These are phyloP conservation scores for Fonsecaea monophora DNA, from an alignment of 2,329 filamentous ascomycete genomes.

Conservation along the genomic window DNA sequence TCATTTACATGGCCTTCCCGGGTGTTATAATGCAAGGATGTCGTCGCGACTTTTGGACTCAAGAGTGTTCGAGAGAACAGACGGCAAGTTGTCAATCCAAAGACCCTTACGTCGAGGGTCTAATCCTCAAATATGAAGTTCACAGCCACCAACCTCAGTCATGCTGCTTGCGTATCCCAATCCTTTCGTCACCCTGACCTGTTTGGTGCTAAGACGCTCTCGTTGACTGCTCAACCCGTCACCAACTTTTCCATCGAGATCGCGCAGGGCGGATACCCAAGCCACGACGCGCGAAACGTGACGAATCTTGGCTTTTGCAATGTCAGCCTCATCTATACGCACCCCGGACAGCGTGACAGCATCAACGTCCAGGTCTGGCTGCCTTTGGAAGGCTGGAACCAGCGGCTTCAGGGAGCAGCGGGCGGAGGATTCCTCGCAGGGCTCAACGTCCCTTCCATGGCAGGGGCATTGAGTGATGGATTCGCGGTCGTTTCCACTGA, in stretches of 20 bases:
- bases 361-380: constrained; percentile 48
- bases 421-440: constrained; percentile 44
- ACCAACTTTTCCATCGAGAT: neutral
- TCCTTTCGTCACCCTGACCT: neutral
- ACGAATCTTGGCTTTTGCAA: constrained; percentile 19
- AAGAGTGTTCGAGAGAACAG: no score
- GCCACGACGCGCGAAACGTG: neutral
- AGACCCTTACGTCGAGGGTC: no score
- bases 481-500: constrained; percentile 38
- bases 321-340: constrained; percentile 49
- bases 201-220: neutral
- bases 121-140: no score
- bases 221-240: neutral
- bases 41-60: no score
- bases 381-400: constrained; percentile 47
- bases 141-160: no score
- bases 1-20: no score
- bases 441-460: neutral
- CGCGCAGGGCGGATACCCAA: neutral
- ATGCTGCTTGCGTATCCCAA: no score
- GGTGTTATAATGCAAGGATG: no score
- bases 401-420: constrained; percentile 49
- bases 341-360: constrained; percentile 50
- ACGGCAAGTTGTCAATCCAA: no score
- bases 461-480: constrained; percentile 20